These are phyloP conservation scores for Mimosa pudica DNA, from an alignment of 306 rosid species.

Conservation along the genomic window DNA sequence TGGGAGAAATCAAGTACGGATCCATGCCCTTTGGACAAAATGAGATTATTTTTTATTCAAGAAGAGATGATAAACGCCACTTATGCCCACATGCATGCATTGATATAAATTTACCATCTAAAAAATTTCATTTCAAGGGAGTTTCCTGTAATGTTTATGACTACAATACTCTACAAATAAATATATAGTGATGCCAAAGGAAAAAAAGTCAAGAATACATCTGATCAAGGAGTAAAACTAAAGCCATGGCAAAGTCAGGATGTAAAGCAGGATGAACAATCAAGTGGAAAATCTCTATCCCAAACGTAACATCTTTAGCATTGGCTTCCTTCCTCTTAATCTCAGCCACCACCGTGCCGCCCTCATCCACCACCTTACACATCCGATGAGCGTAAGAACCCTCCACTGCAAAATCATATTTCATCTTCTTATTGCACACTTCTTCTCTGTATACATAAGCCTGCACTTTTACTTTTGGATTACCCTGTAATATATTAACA, in stretches of 20 bases:
- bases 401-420: conserved; percentile 50
- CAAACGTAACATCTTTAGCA: conserved; percentile 61
- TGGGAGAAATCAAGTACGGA: too few species aligned
- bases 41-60: too few species aligned
- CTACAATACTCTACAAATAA: not conserved
- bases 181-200: not conserved
- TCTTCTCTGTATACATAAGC: conserved; percentile 55
- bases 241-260: conserved; percentile 79
- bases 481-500: conserved; percentile 44
- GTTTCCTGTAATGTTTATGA: not conserved
- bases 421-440: conserved; percentile 29
- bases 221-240: conserved; percentile 73
- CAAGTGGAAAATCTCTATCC: conserved; percentile 75
- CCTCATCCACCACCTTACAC: conserved; percentile 69
- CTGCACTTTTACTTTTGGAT: conserved; percentile 45
- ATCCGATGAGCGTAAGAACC: conserved; percentile 72
- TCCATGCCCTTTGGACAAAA: not conserved
- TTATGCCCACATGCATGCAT: not conserved
- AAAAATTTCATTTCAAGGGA: not conserved
- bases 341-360: conserved; percentile 60
- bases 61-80: not conserved
- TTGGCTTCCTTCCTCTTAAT: conserved; percentile 68
- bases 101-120: not conserved
- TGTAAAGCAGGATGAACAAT: conserved; percentile 69
- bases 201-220: conserved; percentile 55